phyloP scores from a whole-genome alignment of 2,329 filamentous ascomycete species.

The Cadophora gregata region DNA sequence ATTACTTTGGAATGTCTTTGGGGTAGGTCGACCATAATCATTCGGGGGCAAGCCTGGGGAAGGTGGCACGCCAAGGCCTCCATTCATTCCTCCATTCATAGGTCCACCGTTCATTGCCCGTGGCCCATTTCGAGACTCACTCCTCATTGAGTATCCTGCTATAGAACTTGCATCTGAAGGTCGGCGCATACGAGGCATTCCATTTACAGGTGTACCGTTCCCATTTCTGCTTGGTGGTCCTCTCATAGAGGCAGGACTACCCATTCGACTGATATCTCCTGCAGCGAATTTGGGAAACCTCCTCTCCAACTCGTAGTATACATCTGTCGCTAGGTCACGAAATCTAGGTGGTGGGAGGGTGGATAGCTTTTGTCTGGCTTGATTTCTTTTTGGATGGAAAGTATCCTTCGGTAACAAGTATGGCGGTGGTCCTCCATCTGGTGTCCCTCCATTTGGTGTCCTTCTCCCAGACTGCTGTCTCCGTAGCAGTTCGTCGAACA shows the following conservation, averaged over 20 bases:
- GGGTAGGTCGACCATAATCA: constrained; percentile 76
- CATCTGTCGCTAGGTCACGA: constrained; percentile 90
- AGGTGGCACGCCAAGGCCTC: constrained; percentile 59
- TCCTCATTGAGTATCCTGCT: constrained; percentile 47
- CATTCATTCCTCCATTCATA: constrained; percentile 44
- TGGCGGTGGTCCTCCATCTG: constrained; percentile 61
- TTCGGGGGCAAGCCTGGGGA: constrained; percentile 65
- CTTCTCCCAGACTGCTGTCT: constrained; percentile 72
- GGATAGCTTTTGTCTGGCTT: constrained; percentile 93
- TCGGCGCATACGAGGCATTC: constrained; percentile 54
- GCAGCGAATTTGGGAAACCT: constrained; percentile 82
- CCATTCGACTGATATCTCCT: constrained; percentile 70
- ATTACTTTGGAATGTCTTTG: constrained; percentile 92
- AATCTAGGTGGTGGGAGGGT: constrained; percentile 88
- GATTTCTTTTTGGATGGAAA: constrained; percentile 97
- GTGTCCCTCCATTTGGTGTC: constrained; percentile 56
- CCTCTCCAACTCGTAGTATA: constrained; percentile 92
- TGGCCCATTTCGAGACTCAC: constrained; percentile 44
- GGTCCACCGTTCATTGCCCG: constrained; percentile 44
- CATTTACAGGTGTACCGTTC: constrained; percentile 65
- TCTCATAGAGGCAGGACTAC: constrained; percentile 71
- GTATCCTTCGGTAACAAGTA: constrained; percentile 84
- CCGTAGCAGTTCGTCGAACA: constrained; percentile 91
- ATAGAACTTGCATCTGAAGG: constrained; percentile 65
- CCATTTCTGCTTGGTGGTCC: constrained; percentile 61